Evolutionary conservation across 1,284 basidiomycete species (phyloP).

Genomic region (Tetrapyrgos nigripes): DNA sequence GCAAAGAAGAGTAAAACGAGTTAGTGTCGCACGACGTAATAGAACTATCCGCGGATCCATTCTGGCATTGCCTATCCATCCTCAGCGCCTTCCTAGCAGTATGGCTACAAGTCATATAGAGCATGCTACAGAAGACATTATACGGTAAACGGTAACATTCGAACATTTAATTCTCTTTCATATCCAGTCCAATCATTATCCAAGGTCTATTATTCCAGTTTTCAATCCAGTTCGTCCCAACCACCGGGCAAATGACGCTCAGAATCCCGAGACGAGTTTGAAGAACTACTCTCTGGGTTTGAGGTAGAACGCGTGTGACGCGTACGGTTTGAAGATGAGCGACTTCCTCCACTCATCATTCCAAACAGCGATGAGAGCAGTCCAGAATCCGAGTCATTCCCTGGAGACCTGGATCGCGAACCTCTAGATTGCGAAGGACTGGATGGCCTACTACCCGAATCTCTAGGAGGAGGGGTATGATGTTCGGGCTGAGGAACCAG

Average conservation of each 20-base stretch:
- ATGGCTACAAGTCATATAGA: too few species aligned
- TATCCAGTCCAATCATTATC: too few species aligned
- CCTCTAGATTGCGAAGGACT: neutral
- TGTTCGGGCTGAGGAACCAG: conserved; percentile 58
- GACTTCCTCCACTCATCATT: neutral
- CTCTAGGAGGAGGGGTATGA: conserved; percentile 32
- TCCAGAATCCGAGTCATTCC: neutral
- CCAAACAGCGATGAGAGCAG: neutral
- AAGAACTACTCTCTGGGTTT: neutral
- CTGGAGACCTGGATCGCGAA: neutral
- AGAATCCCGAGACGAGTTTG: neutral
- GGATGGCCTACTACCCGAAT: conserved; percentile 7
- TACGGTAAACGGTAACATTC: too few species aligned
- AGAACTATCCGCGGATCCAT: too few species aligned
- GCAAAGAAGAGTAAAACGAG: too few species aligned
- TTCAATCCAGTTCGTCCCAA: neutral
- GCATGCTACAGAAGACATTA: too few species aligned
- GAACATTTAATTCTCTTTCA: too few species aligned
- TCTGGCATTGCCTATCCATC: too few species aligned
- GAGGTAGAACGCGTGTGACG: neutral
- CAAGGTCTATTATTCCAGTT: neutral
- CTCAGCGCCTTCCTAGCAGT: too few species aligned
- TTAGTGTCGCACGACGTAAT: too few species aligned
- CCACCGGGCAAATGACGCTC: neutral
- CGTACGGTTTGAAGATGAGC: neutral